Evolutionary conservation across 1,284 basidiomycete species (phyloP).

Genomic region (Stygiomarasmius scandens): DNA sequence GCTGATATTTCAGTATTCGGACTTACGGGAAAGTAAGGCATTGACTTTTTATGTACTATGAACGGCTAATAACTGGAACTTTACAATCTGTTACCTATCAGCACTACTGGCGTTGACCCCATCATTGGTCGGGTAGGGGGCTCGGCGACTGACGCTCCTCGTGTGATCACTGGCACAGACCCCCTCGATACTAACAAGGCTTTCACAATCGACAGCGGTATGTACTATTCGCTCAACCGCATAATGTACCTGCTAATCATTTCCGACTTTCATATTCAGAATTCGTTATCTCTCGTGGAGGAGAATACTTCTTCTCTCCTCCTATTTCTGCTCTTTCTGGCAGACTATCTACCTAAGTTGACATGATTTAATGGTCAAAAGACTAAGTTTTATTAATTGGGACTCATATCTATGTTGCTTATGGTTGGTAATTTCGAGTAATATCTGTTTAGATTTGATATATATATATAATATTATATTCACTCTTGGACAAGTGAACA

Average conservation of each 20-base stretch:
- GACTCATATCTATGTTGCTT: too few species aligned
- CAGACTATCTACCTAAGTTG: not conserved
- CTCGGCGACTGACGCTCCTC: not conserved
- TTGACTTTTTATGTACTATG: not conserved
- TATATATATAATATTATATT: too few species aligned
- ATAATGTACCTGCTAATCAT: not conserved
- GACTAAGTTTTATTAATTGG: too few species aligned
- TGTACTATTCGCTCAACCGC: not conserved
- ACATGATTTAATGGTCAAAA: too few species aligned
- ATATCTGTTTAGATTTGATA: too few species aligned
- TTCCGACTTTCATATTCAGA: slow-evolving; percentile 15
- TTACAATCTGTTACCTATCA: too few species aligned
- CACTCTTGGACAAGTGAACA: too few species aligned
- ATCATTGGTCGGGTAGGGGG: too few species aligned
- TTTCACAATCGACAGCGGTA: slow-evolving; percentile 12
- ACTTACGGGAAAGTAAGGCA: not conserved
- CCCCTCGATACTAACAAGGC: slow-evolving; percentile 9
- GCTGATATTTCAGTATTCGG: too few species aligned
- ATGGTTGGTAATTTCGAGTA: too few species aligned
- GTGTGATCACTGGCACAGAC: slow-evolving; percentile 21
- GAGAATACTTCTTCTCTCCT: slow-evolving; percentile 41
- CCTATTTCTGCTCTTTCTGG: slow-evolving; percentile 29
- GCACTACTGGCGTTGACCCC: too few species aligned
- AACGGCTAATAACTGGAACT: not conserved
- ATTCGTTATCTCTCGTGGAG: slow-evolving; percentile 35